A percentile compares a stretch with the other conserved stretches of the same genome.
These are phyloP conservation scores for Ceratocystis papillata DNA, from an alignment of 2,329 filamentous ascomycete species.

Conservation along the genomic window DNA sequence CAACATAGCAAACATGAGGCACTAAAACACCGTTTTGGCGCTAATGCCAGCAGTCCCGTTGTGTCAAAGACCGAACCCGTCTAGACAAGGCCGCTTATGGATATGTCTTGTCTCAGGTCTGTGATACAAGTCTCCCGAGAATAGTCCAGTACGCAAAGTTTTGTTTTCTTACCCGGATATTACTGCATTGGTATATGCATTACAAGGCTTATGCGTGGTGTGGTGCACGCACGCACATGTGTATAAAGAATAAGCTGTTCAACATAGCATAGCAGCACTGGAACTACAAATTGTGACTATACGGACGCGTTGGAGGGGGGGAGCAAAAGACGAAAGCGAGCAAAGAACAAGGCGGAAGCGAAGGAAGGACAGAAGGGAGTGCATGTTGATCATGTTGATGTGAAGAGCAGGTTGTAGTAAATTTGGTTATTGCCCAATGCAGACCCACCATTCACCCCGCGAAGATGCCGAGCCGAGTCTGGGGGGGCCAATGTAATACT, in stretches of 20 bases:
- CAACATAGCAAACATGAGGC: no score
- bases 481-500: neutral
- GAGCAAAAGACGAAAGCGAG: no score
- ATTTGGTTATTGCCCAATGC: neutral
- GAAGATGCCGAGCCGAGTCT: neutral
- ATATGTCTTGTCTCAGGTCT: neutral
- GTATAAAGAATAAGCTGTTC: no score
- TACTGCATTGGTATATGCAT: neutral
- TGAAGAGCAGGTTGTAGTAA: neutral
- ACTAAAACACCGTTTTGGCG: no score
- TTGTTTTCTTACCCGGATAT: neutral
- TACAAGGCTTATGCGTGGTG: no score
- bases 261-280: no score
- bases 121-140: neutral
- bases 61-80: neutral
- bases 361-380: neutral
- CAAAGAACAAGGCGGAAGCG: no score
- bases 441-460: neutral
- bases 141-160: no score
- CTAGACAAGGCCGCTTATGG: neutral
- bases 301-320: no score
- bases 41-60: neutral
- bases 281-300: no score
- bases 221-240: no score
- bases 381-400: neutral